Evolutionary conservation across 2,329 filamentous ascomycete genomes (phyloP).

Genomic region (Pseudogymnoascus sp.): DNA sequence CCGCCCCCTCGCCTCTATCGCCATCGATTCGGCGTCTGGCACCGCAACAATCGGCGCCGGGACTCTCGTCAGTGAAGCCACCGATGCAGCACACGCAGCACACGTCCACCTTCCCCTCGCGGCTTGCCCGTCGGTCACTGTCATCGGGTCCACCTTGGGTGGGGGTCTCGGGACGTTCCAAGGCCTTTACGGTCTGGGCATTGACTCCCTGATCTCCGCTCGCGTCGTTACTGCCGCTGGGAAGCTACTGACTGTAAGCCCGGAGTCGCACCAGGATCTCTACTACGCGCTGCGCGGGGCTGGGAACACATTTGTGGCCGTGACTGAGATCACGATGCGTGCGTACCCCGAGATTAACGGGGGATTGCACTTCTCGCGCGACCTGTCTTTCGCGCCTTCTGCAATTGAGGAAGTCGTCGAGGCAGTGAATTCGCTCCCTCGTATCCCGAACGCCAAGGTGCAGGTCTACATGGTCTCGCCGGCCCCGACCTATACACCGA

Average conservation of each 20-base stretch:
- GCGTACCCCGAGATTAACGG: background rate
- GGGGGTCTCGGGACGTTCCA: constrained; percentile 45
- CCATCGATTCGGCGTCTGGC: background rate
- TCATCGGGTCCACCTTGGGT: constrained; percentile 20
- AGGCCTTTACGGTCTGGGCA: constrained; percentile 27
- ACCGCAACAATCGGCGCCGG: background rate
- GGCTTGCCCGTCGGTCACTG: background rate
- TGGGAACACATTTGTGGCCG: constrained; percentile 19
- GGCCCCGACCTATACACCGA: background rate
- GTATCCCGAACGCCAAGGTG: background rate
- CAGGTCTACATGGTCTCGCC: background rate
- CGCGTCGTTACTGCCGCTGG: constrained; percentile 20
- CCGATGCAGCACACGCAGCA: background rate
- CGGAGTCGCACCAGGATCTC: constrained; percentile 15
- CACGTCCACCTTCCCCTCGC: background rate
- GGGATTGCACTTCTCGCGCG: background rate
- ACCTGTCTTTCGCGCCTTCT: background rate
- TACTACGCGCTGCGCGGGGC: constrained; percentile 22
- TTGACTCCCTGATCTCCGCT: constrained; percentile 20
- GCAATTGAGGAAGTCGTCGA: background rate
- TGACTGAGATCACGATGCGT: constrained; percentile 13
- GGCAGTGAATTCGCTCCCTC: background rate
- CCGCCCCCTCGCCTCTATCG: background rate
- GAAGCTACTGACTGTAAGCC: constrained; percentile 14
- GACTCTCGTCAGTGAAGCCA: background rate